Evolutionary conservation across 1,139 yeast genomes (phyloP).

Genomic region (Candida labiduridarum): DNA sequence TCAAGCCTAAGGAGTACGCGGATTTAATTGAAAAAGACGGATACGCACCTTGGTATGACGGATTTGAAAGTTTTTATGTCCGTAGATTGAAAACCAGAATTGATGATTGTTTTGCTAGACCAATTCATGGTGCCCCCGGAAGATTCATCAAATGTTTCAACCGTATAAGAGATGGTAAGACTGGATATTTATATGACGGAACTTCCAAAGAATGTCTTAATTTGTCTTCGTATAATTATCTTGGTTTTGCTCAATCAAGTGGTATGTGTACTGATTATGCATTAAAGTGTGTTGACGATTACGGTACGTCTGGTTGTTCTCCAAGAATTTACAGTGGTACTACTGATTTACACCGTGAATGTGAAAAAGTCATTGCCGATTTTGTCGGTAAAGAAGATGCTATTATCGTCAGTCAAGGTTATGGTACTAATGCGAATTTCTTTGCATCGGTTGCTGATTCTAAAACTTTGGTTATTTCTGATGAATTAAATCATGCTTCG

Average conservation of each 20-base stretch:
- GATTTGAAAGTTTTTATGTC: slow-evolving; percentile 90
- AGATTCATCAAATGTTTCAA: slow-evolving; percentile 82
- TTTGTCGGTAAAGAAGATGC: slow-evolving; percentile 93
- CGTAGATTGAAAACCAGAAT: slow-evolving; percentile 88
- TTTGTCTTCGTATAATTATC: slow-evolving; percentile 86
- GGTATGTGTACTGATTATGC: slow-evolving; percentile 91
- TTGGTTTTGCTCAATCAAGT: slow-evolving; percentile 95
- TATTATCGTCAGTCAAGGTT: slow-evolving; percentile 88
- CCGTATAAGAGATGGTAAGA: slow-evolving; percentile 65
- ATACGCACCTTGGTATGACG: slow-evolving; percentile 94
- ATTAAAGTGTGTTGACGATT: slow-evolving; percentile 57
- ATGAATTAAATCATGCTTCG: slow-evolving; percentile 93
- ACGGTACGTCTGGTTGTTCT: slow-evolving; percentile 81
- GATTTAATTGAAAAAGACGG: slow-evolving; percentile 83
- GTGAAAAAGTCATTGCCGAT: slow-evolving; percentile 78
- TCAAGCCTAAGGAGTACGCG: slow-evolving; percentile 63
- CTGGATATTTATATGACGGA: slow-evolving; percentile 72
- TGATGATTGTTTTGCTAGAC: slow-evolving; percentile 94
- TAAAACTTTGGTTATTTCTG: slow-evolving; percentile 88
- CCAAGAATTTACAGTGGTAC: slow-evolving; percentile 78
- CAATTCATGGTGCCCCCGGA: slow-evolving; percentile 97
- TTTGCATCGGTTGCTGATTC: slow-evolving; percentile 84
- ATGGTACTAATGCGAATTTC: slow-evolving; percentile 92
- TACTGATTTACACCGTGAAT: slow-evolving; percentile 68
- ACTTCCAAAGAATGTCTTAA: slow-evolving; percentile 77